phyloP scores from a whole-genome alignment of 1,284 basidiomycete genomes.

The Trichosporon sp. region DNA sequence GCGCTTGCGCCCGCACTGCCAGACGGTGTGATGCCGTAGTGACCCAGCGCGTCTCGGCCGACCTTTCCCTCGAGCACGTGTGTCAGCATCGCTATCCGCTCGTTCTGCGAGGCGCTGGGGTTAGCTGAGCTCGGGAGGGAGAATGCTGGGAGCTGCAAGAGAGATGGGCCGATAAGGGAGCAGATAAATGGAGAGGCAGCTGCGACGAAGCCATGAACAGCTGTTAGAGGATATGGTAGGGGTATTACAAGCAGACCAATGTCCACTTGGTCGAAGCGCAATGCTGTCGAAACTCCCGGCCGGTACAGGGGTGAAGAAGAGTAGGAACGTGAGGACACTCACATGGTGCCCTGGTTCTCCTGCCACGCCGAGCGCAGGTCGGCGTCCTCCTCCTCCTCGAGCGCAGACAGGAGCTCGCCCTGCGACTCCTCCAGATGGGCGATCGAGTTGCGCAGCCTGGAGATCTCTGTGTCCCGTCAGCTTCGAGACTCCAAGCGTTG shows the following conservation, averaged over 20 bases:
- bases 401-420: conserved; percentile 55
- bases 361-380: conserved; percentile 54
- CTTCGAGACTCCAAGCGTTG: neutral
- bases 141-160: neutral
- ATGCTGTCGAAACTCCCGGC: too few relatives aligned
- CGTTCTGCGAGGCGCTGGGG: conserved; percentile 36
- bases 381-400: conserved; percentile 43
- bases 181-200: neutral
- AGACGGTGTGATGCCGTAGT: conserved; percentile 31
- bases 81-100: conserved; percentile 36
- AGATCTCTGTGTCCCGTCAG: conserved; percentile 58
- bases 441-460: conserved; percentile 68
- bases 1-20: neutral
- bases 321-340: conserved; percentile 23
- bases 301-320: too few relatives aligned
- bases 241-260: too few relatives aligned
- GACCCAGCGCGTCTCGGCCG: conserved; percentile 32
- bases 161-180: neutral
- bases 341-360: conserved; percentile 60
- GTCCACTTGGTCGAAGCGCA: too few relatives aligned
- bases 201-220: neutral
- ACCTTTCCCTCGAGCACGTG: conserved; percentile 37
- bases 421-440: conserved; percentile 63
- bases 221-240: too few relatives aligned
- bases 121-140: neutral